A percentile compares a stretch with the other conserved stretches of the same genome.
phyloP scores from a whole-genome alignment of 2,329 filamentous ascomycete genomes.

The Apiospora pterosperma region DNA sequence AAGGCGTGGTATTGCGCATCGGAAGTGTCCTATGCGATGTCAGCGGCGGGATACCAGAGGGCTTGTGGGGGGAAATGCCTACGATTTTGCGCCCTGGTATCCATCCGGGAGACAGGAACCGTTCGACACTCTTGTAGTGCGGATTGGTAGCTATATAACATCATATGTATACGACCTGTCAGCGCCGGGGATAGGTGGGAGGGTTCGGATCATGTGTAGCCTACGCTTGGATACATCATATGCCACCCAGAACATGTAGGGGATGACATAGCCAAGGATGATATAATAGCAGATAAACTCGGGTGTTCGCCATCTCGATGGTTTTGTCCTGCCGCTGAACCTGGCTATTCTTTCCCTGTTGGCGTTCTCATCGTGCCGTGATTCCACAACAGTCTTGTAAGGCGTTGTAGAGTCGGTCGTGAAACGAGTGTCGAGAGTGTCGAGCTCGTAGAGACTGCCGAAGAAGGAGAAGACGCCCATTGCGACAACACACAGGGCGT shows the following conservation, averaged over 20 bases:
- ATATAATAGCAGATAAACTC: constrained; percentile 84
- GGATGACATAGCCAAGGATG: constrained; percentile 63
- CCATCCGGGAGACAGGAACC: constrained; percentile 77
- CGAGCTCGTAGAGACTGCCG: constrained; percentile 57
- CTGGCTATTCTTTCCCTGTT: constrained; percentile 40
- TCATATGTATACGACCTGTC: neutral
- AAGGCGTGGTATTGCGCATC: constrained; percentile 86
- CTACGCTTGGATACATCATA: constrained; percentile 80
- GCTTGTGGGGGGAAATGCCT: constrained; percentile 28
- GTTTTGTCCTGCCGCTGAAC: constrained; percentile 43
- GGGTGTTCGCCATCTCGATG: constrained; percentile 77
- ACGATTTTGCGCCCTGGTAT: constrained; percentile 88
- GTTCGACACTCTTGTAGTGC: constrained; percentile 71
- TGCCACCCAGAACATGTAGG: constrained; percentile 87
- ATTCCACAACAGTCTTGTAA: constrained; percentile 55
- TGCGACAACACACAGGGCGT: neutral
- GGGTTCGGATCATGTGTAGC: constrained; percentile 15
- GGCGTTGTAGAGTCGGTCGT: constrained; percentile 67
- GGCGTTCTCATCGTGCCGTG: constrained; percentile 39
- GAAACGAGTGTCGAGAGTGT: constrained; percentile 61
- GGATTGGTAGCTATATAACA: constrained; percentile 69
- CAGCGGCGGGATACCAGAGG: constrained; percentile 7
- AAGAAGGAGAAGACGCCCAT: constrained; percentile 36
- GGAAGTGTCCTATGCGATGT: constrained; percentile 67
- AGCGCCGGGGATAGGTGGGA: neutral